Percentiles rank a stretch among this genome's conserved stretches.
Conservation (phyloP, 2,329 filamentous ascomycete genomes). For the Colletotrichum tanaceti region DNA sequence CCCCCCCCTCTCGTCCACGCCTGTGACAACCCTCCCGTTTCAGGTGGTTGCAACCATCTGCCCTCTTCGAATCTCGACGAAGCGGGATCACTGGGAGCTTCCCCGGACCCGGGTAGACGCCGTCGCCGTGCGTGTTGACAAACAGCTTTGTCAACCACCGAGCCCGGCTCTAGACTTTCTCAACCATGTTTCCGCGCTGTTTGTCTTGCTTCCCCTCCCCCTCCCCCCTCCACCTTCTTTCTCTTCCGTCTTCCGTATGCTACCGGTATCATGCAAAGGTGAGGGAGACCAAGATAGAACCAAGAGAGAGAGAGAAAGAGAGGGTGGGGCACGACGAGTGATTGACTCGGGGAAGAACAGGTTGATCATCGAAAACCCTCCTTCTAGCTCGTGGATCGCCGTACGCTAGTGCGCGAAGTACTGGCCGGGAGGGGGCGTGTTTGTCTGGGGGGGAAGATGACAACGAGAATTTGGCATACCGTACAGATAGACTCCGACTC, state of each 20-base stretch:
- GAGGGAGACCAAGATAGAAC: background rate
- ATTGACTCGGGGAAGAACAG: conserved; percentile 23
- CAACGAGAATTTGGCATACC: too few relatives aligned
- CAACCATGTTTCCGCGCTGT: too few relatives aligned
- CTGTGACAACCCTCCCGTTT: conserved; percentile 41
- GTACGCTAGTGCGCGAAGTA: conserved; percentile 27
- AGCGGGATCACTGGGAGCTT: conserved; percentile 32
- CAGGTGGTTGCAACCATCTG: conserved; percentile 32
- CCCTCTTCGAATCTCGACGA: conserved; percentile 29
- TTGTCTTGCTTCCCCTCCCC: background rate
- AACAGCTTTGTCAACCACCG: conserved; percentile 36
- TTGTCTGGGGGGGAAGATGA: conserved; percentile 19
- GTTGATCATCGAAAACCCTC: conserved; percentile 30
- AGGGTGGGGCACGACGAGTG: background rate
- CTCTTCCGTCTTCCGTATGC: background rate
- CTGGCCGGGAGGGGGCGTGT: conserved; percentile 29
- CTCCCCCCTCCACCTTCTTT: background rate
- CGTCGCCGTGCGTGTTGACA: conserved; percentile 22
- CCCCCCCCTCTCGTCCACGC: conserved; percentile 23
- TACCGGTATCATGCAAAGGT: background rate
- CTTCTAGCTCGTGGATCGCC: conserved; percentile 34
- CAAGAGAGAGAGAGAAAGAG: background rate
- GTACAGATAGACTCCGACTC: too few relatives aligned
- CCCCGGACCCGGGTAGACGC: conserved; percentile 10
- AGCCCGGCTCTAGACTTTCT: conserved; percentile 12